These are phyloP conservation scores for Trichoderma brevicompactum DNA, from an alignment of 2,329 filamentous ascomycete genomes.

Conservation along the genomic window DNA sequence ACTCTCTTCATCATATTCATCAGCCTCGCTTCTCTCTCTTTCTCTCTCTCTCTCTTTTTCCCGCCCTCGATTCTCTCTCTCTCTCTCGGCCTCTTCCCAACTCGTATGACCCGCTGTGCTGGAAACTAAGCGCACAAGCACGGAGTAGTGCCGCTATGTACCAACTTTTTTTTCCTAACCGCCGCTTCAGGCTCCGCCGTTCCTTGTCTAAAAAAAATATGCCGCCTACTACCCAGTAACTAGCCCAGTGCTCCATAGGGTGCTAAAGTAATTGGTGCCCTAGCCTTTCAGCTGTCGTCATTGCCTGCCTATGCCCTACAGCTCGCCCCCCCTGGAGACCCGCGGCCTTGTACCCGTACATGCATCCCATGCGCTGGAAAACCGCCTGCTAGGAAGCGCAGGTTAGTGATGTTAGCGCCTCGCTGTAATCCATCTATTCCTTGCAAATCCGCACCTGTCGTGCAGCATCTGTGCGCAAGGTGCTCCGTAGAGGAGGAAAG, in stretches of 20 bases:
- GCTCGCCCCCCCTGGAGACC: not conserved
- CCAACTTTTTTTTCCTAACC: too few species aligned
- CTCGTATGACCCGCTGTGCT: slow-evolving; percentile 12
- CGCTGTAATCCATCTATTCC: too few species aligned
- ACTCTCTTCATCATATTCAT: not conserved
- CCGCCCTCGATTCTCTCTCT: not conserved
- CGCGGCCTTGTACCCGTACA: not conserved
- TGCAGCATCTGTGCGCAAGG: not conserved
- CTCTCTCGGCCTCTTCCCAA: slow-evolving; percentile 17
- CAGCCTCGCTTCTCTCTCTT: too few species aligned
- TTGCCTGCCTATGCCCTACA: slow-evolving; percentile 13
- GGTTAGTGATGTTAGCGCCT: slow-evolving; percentile 8
- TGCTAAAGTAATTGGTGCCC: not conserved
- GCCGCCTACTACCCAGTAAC: too few species aligned
- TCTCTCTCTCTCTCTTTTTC: too few species aligned
- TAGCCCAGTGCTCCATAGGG: too few species aligned
- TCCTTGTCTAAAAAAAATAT: too few species aligned
- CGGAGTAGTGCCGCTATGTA: not conserved
- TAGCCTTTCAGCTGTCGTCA: slow-evolving; percentile 18
- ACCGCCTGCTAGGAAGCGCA: slow-evolving; percentile 3
- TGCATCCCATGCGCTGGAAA: slow-evolving; percentile 6
- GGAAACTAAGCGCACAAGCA: not conserved
- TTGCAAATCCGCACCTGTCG: too few species aligned
- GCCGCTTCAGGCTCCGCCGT: too few species aligned
- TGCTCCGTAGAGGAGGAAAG: not conserved